A percentile compares a stretch with the other conserved stretches of the same genome.
Evolutionary conservation across 495 filamentous ascomycete species (phyloP).

Genomic region (Viridothelium virens): DNA sequence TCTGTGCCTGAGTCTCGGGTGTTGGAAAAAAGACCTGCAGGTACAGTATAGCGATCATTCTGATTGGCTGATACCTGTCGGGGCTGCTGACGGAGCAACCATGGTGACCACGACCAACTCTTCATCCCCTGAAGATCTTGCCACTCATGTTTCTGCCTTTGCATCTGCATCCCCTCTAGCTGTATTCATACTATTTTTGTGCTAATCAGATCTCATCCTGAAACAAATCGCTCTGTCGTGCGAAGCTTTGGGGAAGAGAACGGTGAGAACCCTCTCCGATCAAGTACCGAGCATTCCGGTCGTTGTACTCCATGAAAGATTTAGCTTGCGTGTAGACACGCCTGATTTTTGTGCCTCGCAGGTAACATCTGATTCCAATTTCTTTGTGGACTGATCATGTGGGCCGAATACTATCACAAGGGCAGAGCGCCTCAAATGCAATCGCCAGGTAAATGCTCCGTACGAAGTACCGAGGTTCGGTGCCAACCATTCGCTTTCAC

Average conservation of each 20-base stretch:
- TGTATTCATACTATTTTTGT: not conserved
- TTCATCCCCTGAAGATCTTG: constrained; percentile 4
- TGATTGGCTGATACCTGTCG: not conserved
- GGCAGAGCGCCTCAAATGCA: too few relatives aligned
- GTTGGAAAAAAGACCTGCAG: not conserved
- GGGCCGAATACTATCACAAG: too few relatives aligned
- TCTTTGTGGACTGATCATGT: too few relatives aligned
- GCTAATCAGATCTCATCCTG: not conserved
- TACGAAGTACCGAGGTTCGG: too few relatives aligned
- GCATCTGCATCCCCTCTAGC: not conserved
- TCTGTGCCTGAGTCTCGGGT: not conserved
- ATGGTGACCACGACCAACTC: not conserved
- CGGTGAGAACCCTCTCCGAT: not conserved
- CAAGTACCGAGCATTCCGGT: not conserved
- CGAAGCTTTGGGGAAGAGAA: not conserved
- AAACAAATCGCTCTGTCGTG: not conserved
- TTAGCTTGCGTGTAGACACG: too few relatives aligned
- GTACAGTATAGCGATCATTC: not conserved
- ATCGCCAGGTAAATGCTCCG: too few relatives aligned
- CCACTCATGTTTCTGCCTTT: not conserved
- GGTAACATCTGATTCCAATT: too few relatives aligned
- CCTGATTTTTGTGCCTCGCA: too few relatives aligned
- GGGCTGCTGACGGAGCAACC: not conserved
- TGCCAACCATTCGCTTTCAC: too few relatives aligned
- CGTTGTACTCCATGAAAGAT: not conserved